These are phyloP conservation scores for Phaeodactylum tricornutum DNA, from an alignment of 108 stramenopile species.

Conservation along the genomic window DNA sequence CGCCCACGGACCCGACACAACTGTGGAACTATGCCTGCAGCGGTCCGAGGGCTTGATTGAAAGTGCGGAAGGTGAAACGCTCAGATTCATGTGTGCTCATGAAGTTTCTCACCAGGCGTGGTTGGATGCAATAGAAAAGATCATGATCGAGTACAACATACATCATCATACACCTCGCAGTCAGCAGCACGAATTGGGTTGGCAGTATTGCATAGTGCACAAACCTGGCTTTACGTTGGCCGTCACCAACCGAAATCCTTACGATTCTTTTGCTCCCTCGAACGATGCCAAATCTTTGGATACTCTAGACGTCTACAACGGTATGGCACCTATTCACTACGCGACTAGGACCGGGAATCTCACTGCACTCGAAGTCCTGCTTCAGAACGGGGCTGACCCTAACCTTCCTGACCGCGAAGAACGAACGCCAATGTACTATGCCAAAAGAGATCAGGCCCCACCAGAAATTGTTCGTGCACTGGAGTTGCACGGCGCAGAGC, in stretches of 20 bases:
- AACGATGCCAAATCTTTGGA: constrained; percentile 9
- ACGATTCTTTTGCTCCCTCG: constrained; percentile 4
- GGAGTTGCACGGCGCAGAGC: constrained; percentile 9
- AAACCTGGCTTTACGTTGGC: constrained; percentile 27
- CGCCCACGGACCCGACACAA: too few species aligned
- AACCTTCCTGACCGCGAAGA: constrained; percentile 24
- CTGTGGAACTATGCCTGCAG: too few species aligned
- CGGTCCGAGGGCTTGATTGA: too few species aligned
- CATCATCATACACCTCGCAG: not conserved
- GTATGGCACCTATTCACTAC: constrained; percentile 30
- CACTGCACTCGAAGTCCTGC: constrained; percentile 13
- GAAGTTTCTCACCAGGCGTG: constrained; percentile 10
- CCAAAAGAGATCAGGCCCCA: constrained; percentile 14
- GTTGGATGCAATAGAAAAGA: constrained; percentile 20
- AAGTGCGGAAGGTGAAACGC: not conserved
- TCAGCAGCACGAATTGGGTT: constrained; percentile 14
- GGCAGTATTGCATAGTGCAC: constrained; percentile 27
- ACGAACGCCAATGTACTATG: constrained; percentile 21
- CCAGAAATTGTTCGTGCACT: constrained; percentile 13
- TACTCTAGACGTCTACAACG: constrained; percentile 25
- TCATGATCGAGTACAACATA: constrained; percentile 6
- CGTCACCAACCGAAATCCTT: constrained; percentile 9
- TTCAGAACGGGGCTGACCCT: constrained; percentile 25
- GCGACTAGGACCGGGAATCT: constrained; percentile 16
- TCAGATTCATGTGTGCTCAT: not conserved